phyloP scores from a whole-genome alignment of 805 yeast genomes.

The Kazachstania taianensis region DNA sequence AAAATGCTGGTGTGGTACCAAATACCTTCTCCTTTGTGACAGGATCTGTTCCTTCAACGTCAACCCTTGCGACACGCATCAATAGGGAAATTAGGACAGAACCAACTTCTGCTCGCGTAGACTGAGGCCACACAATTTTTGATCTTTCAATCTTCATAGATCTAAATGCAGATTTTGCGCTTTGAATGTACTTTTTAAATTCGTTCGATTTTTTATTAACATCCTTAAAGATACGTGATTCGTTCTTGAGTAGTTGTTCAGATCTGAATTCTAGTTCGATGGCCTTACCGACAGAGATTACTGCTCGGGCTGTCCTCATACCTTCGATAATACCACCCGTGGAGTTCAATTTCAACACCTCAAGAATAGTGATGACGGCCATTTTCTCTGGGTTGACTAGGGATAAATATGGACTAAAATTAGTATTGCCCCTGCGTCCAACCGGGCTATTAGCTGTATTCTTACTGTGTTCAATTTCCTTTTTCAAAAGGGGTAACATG shows the following conservation, averaged over 20 bases:
- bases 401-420: conserved; percentile 68
- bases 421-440: conserved; percentile 29
- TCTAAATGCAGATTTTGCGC: conserved; percentile 31
- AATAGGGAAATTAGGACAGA: conserved; percentile 66
- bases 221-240: conserved; percentile 45
- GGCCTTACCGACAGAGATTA: conserved; percentile 71
- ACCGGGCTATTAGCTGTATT: conserved; percentile 26
- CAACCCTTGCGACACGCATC: conserved; percentile 72
- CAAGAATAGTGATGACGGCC: conserved; percentile 77
- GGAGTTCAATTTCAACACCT: conserved; percentile 61
- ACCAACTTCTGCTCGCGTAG: conserved; percentile 63
- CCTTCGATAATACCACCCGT: conserved; percentile 73
- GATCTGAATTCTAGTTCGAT: conserved; percentile 77
- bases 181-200: conserved; percentile 33
- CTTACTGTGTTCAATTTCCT: conserved; percentile 52
- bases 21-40: conserved; percentile 53
- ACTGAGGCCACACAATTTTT: conserved; percentile 44
- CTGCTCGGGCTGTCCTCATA: conserved; percentile 74
- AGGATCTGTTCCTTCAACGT: conserved; percentile 75
- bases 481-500: conserved; percentile 58
- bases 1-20: conserved; percentile 82
- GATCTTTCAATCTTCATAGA: conserved; percentile 30
- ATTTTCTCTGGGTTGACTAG: conserved; percentile 71
- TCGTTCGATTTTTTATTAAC: conserved; percentile 39
- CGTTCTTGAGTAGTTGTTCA: conserved; percentile 49